Percentiles rank a stretch among this genome's conserved stretches.
These are phyloP conservation scores for Kitagawia praeruptora DNA, from an alignment of 129 eudicot species.

Conservation along the genomic window DNA sequence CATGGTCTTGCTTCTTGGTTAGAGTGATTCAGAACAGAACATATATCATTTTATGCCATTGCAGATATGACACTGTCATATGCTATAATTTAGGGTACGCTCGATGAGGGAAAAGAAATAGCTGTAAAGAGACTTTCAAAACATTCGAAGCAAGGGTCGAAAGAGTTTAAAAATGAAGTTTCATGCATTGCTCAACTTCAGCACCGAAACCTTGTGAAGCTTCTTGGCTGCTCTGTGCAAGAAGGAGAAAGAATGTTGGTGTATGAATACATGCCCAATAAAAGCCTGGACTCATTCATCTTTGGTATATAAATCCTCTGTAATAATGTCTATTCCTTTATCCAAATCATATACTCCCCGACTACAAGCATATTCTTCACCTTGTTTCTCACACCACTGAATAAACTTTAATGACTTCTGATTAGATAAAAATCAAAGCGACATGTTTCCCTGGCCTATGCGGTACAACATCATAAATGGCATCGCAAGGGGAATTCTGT, in stretches of 20 bases:
- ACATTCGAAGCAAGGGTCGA: slow-evolving; percentile 18
- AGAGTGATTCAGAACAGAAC: too few relatives aligned
- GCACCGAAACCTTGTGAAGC: slow-evolving; percentile 22
- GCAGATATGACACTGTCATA: too few relatives aligned
- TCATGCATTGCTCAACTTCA: slow-evolving; percentile 19
- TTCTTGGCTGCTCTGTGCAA: slow-evolving; percentile 19
- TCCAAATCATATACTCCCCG: not conserved
- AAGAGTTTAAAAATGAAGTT: slow-evolving; percentile 26
- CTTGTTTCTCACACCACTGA: not conserved
- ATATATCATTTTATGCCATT: too few relatives aligned
- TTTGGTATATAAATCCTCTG: slow-evolving; percentile 10
- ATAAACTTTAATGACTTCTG: not conserved
- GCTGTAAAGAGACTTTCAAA: slow-evolving; percentile 27
- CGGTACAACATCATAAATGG: slow-evolving; percentile 15
- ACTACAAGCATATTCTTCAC: not conserved
- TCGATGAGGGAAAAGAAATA: slow-evolving; percentile 12
- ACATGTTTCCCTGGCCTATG: slow-evolving; percentile 1
- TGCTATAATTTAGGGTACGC: slow-evolving; percentile 10
- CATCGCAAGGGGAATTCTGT: slow-evolving; percentile 24
- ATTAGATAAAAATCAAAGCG: not conserved
- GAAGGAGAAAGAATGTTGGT: slow-evolving; percentile 15
- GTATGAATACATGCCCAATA: slow-evolving; percentile 25
- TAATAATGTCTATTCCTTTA: not conserved
- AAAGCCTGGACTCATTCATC: slow-evolving; percentile 18
- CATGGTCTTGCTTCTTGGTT: too few relatives aligned